Base-by-base conservation (phyloP, 2,329 filamentous ascomycete genomes). In the Beauveria asiatica region DNA sequence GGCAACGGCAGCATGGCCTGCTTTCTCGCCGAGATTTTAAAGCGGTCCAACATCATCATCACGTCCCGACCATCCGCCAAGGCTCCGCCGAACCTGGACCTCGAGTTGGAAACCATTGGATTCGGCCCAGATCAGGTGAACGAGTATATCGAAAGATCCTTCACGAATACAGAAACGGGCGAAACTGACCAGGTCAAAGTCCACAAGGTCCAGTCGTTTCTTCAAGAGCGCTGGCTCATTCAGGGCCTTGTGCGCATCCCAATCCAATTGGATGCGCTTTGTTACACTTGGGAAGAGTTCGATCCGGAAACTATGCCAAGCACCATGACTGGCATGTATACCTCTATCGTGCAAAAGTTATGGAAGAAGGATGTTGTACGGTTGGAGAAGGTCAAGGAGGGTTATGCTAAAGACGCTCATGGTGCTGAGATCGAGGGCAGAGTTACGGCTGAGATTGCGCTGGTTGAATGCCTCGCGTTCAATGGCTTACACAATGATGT, bases 221-320 rank as follows among this genome's bases (percentile, higher is more conserved):
- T 78, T 8, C 5, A 72, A 46, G 7, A 59, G 0, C 70, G 72
- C 61, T 54, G 23, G 58, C 64, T 74, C 7, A 66, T 78, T 8
- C 63, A 72, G 50, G 68, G 64, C 4, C 69, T 78, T 33, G 67
- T 74, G 2, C 73, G 70, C n/a, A 77, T 78, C 45, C 77, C 75
- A 0, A 74, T 78, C 60, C 74, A 74, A 54, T 66, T 79, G 0
- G 76, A 78, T 66, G 76, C 76, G 1, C 59, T 78, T 45, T 78
- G 75, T 61, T 74, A 66, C 50, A 71, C 57, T 13, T 78, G 74
- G 25, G 25, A 27, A 27, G 0, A 61, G 66, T 57, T 66, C 27
- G 17, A 39, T 46, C 30, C 44, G 4, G 41, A 51, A 49, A 30
- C 27, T 30, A 41, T 39, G 7, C 66, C 63, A 74, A 52, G 72